Evolutionary conservation across 2,329 filamentous ascomycete genomes (phyloP), one percentile per base, ranked within the genome.

Genomic region (Juglanconis sp.): DNA sequence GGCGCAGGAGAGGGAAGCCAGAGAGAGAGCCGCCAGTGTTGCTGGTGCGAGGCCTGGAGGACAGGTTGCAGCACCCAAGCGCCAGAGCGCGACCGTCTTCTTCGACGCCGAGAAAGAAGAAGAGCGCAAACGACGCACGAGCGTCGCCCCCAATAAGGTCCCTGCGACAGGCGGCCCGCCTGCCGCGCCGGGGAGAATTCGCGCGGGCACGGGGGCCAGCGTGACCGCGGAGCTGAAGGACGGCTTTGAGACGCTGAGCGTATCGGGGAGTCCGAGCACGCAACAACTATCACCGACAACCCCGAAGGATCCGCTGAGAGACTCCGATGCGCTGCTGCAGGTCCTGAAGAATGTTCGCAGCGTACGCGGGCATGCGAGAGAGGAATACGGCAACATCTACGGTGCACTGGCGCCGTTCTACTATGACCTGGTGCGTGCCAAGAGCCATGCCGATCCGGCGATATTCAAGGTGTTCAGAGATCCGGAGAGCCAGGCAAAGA

Each of bases 351-450:
- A 82, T 35, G 88, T 87, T 34, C 86, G 82, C 68, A 98, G 94
- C 52, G 85, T 96, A 54, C 83, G 95, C 47, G 95, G 94, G 4
- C 85, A 87, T 67, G 95, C 95, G 49, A 85, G 93, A 63, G 87
- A 95, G 67, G 93, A 98, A 73, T 99, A 93, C 71, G 94, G 90
- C 15, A 96, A 89, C 72, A 81, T 98, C 13, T 96, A 98, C 73
- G 89, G 87, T n/a, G 90, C 91, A 4, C 75, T 99, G 66, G 90
- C 88, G 10, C 93, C 93, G 0, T 94, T 96, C 68, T 99, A 98
- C 75, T 85, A 86, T 65, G 92, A 99, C 71, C 83, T 98, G 47
- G 86, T 84, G 40, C 82, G 79, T 63, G 87, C 88, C 2, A 86
- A 81, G 76, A 91, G 79, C 64, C 91, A 90, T 76, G 85, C 90